These are phyloP conservation scores for Staphylotrichum longicolle DNA, from an alignment of 495 filamentous ascomycete species.

Conservation along the genomic window DNA sequence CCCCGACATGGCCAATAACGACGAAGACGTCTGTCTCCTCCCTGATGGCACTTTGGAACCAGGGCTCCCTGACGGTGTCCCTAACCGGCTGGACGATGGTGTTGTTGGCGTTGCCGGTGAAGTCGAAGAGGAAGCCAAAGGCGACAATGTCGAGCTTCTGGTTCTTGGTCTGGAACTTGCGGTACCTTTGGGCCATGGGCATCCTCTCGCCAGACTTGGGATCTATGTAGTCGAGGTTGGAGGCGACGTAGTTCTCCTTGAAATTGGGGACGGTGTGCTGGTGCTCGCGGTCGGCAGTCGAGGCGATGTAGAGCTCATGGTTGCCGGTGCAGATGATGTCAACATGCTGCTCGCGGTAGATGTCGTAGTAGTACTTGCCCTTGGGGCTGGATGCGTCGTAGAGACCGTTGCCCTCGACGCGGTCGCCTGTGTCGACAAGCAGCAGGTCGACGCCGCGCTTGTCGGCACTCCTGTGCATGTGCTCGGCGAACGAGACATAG, in stretches of 20 bases:
- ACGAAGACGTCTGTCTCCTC: conserved; percentile 88
- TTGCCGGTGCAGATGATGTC: conserved; percentile 90
- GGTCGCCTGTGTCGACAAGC: conserved; percentile 89
- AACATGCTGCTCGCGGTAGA: conserved; percentile 75
- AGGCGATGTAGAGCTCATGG: conserved; percentile 86
- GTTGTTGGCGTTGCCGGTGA: conserved; percentile 83
- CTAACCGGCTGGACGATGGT: conserved; percentile 77
- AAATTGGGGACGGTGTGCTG: conserved; percentile 75
- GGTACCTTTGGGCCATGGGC: conserved; percentile 77
- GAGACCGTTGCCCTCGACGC: conserved; percentile 94
- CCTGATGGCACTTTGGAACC: conserved; percentile 85
- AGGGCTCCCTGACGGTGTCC: conserved; percentile 74
- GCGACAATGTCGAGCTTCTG: conserved; percentile 78
- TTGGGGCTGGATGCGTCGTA: conserved; percentile 88
- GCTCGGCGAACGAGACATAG: conserved; percentile 87
- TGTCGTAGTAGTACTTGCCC: conserved; percentile 81
- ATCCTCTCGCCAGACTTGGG: conserved; percentile 63
- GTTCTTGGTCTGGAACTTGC: conserved; percentile 86
- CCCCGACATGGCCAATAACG: conserved; percentile 81
- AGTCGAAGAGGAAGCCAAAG: conserved; percentile 94
- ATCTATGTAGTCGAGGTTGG: conserved; percentile 87
- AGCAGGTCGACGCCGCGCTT: conserved; percentile 75
- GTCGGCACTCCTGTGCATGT: conserved; percentile 76
- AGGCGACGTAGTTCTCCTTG: conserved; percentile 72
- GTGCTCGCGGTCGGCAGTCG: conserved; percentile 75